These are phyloP conservation scores for Cytospora piceicola DNA, from an alignment of 2,329 filamentous ascomycete genomes.

Conservation along the genomic window DNA sequence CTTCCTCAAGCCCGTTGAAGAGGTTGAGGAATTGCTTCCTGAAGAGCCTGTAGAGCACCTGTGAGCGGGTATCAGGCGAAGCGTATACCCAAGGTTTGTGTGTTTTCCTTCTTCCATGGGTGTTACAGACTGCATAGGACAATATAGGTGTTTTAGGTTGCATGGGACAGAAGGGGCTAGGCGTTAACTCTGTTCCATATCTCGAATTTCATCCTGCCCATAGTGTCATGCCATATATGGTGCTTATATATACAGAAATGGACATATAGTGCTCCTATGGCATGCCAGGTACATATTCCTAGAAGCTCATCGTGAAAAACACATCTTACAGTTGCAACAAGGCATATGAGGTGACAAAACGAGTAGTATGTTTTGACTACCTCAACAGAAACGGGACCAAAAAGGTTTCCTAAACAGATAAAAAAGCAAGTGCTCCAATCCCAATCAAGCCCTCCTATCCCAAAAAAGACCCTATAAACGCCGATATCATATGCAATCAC, in stretches of 20 bases:
- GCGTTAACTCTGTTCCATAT: background rate
- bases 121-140: slow-evolving; percentile 19
- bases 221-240: background rate
- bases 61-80: slow-evolving; percentile 3
- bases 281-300: background rate
- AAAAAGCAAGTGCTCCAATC: slow-evolving; percentile 9
- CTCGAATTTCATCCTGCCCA: background rate
- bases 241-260: background rate
- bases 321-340: background rate
- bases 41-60: slow-evolving; percentile 83
- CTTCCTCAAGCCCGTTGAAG: slow-evolving; percentile 60
- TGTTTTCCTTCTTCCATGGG: background rate
- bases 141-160: slow-evolving; percentile 16
- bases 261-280: background rate
- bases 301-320: background rate
- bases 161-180: background rate
- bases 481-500: slow-evolving; percentile 17
- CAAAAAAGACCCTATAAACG: slow-evolving; percentile 6
- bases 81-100: background rate
- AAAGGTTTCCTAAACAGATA: background rate
- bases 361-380: background rate
- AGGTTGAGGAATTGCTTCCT: slow-evolving; percentile 69
- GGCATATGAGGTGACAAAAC: background rate
- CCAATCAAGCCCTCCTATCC: slow-evolving; percentile 24
- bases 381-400: background rate